Evolutionary conservation across 2,329 filamentous ascomycete genomes (phyloP), one percentile per base, ranked within the genome.

Genomic region (Fusarium nisikadoi): DNA sequence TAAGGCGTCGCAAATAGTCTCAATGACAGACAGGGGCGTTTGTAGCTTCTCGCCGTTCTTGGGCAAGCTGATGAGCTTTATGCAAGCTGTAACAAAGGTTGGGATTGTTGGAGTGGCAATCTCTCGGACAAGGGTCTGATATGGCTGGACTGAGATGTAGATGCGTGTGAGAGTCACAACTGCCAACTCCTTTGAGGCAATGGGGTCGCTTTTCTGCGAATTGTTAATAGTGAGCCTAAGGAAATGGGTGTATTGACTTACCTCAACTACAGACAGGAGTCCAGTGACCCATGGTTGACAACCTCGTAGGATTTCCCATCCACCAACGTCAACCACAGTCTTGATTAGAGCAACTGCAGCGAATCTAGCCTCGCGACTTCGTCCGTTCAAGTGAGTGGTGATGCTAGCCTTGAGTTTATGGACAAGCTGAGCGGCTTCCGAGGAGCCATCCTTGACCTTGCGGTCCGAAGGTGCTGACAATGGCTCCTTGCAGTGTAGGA

Each of bases 31-130:
- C 68, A 79, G 78, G 52, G 85, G 86, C 17, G 82, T 80, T 9
- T 76, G 63, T 2, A 73, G 55, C 13, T 66, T 57, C 42, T 76
- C 73, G 19, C 67, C 76, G 14, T 76, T 62, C 5, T 84, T 80
- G 0, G 83, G 80, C 1, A 83, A 79, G 72, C 90, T 85, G 78
- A 88, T 82, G 47, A 95, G 85, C 75, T 92, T 90, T 47, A 97
- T 81, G 75, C 92, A 94, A 6, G 92, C 86, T 2, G 89, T 90
- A 49, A 95, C 87, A 76, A 95, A 97, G 3, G 88, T 84, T 3
- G 93, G 90, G 25, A 98, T 84, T 6, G 90, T 93, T 6, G 94
- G 94, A 0, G 94, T 97, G 2, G 93, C 95, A 68, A 98, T 93
- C 79, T 98, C 95, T 75, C 95, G 89, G 47, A 95, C 86, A 58